Percentiles rank a stretch among this genome's conserved stretches.
These are phyloP conservation scores for Melampsora americana DNA, from an alignment of 1,284 basidiomycete species.

Conservation along the genomic window DNA sequence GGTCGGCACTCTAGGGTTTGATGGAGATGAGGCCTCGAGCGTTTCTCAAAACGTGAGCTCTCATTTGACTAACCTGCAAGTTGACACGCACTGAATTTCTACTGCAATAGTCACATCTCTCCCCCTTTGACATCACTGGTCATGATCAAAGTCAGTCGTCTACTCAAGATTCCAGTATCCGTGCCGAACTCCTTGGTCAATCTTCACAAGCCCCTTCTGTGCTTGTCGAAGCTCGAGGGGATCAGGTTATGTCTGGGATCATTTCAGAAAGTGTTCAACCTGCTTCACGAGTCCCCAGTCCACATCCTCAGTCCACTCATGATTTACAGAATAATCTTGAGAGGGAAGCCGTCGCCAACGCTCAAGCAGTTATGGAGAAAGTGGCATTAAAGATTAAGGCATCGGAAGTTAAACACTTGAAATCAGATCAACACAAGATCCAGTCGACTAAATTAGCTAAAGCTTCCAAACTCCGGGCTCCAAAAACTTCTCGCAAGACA, in stretches of 20 bases:
- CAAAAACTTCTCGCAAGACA: constrained; percentile 7
- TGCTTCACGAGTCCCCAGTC: background rate
- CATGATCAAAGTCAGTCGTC: too few species aligned
- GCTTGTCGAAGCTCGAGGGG: too few species aligned
- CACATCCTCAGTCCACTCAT: background rate
- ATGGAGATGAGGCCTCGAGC: background rate
- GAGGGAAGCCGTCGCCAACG: background rate
- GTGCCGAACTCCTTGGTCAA: too few species aligned
- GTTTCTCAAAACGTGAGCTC: background rate
- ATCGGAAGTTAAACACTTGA: background rate
- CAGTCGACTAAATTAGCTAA: background rate
- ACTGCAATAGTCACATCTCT: too few species aligned
- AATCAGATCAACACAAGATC: background rate
- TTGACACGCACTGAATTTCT: too few species aligned
- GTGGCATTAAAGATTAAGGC: background rate
- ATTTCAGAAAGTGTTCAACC: too few species aligned
- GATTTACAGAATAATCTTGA: background rate
- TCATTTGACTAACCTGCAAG: too few species aligned
- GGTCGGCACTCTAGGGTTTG: background rate
- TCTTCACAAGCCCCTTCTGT: too few species aligned
- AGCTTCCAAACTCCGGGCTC: background rate
- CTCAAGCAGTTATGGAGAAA: background rate
- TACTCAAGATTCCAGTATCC: too few species aligned
- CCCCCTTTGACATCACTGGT: too few species aligned
- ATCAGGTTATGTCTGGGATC: too few species aligned